Evolutionary conservation across 495 filamentous ascomycete genomes (phyloP), one percentile per base, ranked within the genome.

Genomic region (Schizothecium vesticola): DNA sequence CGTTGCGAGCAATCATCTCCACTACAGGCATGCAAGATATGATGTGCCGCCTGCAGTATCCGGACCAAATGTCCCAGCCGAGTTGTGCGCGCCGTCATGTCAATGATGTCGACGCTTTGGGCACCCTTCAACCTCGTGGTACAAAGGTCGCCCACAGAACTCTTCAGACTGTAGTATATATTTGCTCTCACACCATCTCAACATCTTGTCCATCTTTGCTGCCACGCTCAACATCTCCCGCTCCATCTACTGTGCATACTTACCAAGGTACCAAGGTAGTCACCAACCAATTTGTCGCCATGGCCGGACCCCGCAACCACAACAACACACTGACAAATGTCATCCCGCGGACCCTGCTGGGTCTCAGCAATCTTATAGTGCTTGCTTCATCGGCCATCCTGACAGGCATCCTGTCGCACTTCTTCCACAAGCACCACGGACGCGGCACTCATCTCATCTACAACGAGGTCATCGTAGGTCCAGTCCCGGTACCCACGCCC

Each of bases 341-440:
- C 23, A 70, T 74, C 28, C 66, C 67, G 11, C 67, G 73, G 2
- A 31, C 57, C 51, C 26, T 75, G 13, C 63, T 77, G 4, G 63
- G 70, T 0, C 16, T 72, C 12, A 72, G 70, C 63, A 74, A 75
- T 59, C 66, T 69, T 26, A n/a, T 75, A 13, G 69, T 77, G 24
- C 56, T 77, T 9, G 29, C 70, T 0, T 75, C 75, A n/a, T 75
- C 73, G 3, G 63, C 69, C 65, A 74, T 77, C 59, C 11, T 71
- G 23, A 72, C 70, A 0, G 75, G 73, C 13, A 71, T 77, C 26
- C 9, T 77, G 21, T 70, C 75, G 11, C 69, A 69, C 57, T 71
- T 77, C 25, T 25, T 77, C 31, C 66, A 63, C 64, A 68, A 33
- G n/a, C 70, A 63, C 56, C 67, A 51, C 22, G 28, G 65, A 6